phyloP scores from a whole-genome alignment of 73 alveolate species.

The Paramecium primaurelia region DNA sequence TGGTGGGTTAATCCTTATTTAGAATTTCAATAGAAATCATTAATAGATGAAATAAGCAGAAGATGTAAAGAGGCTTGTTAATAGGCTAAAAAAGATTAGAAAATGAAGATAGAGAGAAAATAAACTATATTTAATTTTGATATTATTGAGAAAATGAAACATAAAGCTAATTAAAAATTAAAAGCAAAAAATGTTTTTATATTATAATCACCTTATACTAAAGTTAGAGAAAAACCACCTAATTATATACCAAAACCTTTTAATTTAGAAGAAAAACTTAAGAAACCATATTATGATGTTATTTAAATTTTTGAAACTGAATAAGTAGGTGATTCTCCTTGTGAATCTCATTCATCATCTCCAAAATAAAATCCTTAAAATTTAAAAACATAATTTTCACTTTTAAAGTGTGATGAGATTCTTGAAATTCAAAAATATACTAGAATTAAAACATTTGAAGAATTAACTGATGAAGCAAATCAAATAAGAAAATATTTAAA shows the following conservation, averaged over 20 bases:
- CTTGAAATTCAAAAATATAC: neutral
- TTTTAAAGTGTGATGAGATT: neutral
- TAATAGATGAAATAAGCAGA: neutral
- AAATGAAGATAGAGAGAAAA: neutral
- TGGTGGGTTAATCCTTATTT: slow-evolving; percentile 39
- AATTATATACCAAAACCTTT: neutral
- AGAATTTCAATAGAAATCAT: neutral
- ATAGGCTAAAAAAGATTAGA: neutral
- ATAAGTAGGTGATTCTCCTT: neutral
- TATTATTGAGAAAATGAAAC: slow-evolving; percentile 13
- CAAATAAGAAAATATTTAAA: neutral
- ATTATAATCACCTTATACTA: neutral
- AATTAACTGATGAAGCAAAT: neutral
- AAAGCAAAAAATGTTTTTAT: neutral
- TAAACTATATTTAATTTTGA: slow-evolving; percentile 15
- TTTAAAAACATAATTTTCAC: neutral
- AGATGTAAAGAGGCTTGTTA: neutral
- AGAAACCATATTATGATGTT: slow-evolving; percentile 19
- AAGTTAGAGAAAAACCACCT: neutral
- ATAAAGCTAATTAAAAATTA: neutral
- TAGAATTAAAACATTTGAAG: neutral
- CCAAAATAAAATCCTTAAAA: neutral
- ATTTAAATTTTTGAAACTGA: neutral
- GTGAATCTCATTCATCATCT: neutral
- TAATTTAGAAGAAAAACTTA: neutral